Base-by-base conservation (phyloP, 2,329 filamentous ascomycete species). In the Fusarium cyanostomum region DNA sequence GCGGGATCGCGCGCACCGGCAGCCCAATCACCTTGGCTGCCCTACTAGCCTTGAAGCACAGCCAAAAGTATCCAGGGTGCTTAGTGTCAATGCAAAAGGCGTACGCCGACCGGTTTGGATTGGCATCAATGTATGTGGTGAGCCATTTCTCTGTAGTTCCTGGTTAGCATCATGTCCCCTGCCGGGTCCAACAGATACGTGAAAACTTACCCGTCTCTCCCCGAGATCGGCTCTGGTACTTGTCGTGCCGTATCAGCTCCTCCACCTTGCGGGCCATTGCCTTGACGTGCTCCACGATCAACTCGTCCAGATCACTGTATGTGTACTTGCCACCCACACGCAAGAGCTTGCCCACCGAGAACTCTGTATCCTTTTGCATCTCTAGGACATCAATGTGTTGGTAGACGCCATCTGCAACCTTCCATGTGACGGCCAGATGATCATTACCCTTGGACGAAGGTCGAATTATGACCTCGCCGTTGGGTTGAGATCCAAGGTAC, bases 361-460 rank as follows among this genome's bases (percentile, higher is more conserved):
- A 98, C 75, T 98, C 94, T 62, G 93, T 98, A 63, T 97, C 92
- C 79, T 99, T 99, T 77, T 96, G 92, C 72, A 99, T 84, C 79
- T 99, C 95, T 34, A 99, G 84, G 30, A 99, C 94, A 77, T 99
- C 95, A 64, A 99, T 92, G 76, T 99, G 95, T 78, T 99, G 94
- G 76, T 94, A 99, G n/a, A 98, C 89, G 58, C 91, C 90, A 74
- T 98, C 93, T 2, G 92, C 90, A 12, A 99, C 94, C 81, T 99
- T 99, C 95, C 95, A 99, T 1, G 95, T 99, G 42, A 99, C 88
- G 8, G 94, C 93, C 52, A 99, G 83, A 80, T 99, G 95, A 75
- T 99, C 95, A 56, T 92, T 91, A 39, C 95, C 95, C 76, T 96
- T 97, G 26, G 93, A 97, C 1, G 93, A 97, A 4, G 95, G 94